These are phyloP conservation scores for Botrytis fabae DNA, from an alignment of 2,329 filamentous ascomycete species.

Conservation along the genomic window DNA sequence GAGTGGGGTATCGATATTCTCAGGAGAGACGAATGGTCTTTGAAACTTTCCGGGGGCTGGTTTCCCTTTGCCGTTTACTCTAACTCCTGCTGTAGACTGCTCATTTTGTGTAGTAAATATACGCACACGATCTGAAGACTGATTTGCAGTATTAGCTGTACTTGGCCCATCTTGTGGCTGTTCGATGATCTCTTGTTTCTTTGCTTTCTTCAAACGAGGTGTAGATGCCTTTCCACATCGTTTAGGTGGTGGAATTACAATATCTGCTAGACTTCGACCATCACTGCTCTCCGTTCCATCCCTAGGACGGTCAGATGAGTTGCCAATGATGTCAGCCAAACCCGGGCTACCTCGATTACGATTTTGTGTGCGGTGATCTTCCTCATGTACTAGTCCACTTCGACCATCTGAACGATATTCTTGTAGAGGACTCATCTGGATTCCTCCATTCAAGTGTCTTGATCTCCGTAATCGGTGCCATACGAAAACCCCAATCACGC, in stretches of 20 bases:
- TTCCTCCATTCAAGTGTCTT: background rate
- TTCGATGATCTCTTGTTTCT: background rate
- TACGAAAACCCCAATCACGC: background rate
- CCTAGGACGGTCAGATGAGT: background rate
- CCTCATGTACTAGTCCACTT: background rate
- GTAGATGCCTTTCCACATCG: background rate
- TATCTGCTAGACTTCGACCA: constrained; percentile 1
- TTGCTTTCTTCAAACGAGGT: background rate
- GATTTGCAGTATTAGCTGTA: background rate
- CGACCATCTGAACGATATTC: background rate
- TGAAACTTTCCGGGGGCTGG: background rate
- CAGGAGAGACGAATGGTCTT: background rate
- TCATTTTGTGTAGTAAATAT: background rate
- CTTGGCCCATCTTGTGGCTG: background rate
- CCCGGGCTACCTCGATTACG: background rate
- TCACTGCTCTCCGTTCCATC: background rate
- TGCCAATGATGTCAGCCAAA: background rate
- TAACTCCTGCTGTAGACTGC: background rate
- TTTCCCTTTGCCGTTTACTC: background rate
- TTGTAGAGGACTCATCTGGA: background rate
- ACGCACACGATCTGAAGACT: background rate
- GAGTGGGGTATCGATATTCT: background rate
- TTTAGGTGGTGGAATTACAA: background rate
- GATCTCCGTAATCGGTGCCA: background rate
- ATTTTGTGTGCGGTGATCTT: background rate